These are phyloP conservation scores for Hypoxylon sp. DNA, from an alignment of 2,329 filamentous ascomycete species.

Conservation along the genomic window DNA sequence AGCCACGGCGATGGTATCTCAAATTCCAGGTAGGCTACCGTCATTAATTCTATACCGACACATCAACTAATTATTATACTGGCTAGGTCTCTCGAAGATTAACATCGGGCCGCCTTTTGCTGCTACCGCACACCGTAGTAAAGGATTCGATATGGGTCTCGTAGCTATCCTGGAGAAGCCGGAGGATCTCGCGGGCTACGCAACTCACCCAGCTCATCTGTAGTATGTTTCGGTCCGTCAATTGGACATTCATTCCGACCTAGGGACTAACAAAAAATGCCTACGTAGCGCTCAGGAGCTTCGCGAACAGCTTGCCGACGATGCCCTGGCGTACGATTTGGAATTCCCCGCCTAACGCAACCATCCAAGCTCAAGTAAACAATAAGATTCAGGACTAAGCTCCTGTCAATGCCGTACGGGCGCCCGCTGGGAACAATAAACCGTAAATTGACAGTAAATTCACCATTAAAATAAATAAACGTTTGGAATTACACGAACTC, in stretches of 20 bases:
- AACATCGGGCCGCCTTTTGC: slow-evolving; percentile 57
- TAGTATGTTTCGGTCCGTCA: slow-evolving; percentile 54
- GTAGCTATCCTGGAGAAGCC: slow-evolving; percentile 62
- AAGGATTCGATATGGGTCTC: slow-evolving; percentile 62
- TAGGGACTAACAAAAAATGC: slow-evolving; percentile 27
- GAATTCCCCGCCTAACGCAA: slow-evolving; percentile 12
- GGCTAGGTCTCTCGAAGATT: slow-evolving; percentile 52
- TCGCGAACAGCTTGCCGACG: slow-evolving; percentile 59
- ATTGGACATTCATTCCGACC: neutral
- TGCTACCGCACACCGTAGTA: slow-evolving; percentile 58
- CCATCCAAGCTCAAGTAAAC: neutral
- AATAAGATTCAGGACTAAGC: neutral
- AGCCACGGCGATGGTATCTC: slow-evolving; percentile 58
- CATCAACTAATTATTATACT: slow-evolving; percentile 1
- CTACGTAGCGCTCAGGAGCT: slow-evolving; percentile 56
- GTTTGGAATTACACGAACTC: no score
- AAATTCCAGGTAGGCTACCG: slow-evolving; percentile 56
- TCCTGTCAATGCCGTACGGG: neutral
- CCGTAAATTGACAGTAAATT: neutral
- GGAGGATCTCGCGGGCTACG: slow-evolving; percentile 60
- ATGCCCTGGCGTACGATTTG: slow-evolving; percentile 51
- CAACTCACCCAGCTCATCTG: slow-evolving; percentile 61
- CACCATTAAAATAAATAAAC: neutral
- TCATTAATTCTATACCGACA: neutral
- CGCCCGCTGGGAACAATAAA: neutral